These are phyloP conservation scores for Porodaedalea pini DNA, from an alignment of 1,284 basidiomycete species.

Conservation along the genomic window DNA sequence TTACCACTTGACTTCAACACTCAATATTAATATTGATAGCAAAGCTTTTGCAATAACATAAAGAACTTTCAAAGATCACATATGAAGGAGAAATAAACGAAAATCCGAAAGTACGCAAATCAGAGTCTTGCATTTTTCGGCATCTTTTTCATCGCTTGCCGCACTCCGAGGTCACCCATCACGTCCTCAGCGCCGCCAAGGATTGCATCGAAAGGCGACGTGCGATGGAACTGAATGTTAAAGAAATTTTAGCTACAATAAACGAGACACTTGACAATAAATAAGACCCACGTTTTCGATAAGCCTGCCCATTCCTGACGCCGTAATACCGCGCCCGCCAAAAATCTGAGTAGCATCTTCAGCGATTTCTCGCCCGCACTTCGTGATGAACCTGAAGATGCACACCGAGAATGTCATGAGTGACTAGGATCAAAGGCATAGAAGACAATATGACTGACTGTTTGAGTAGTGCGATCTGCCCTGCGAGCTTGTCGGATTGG, in stretches of 20 bases:
- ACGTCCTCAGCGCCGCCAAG: conserved; percentile 67
- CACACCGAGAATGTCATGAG: not conserved
- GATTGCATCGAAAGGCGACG: conserved; percentile 42
- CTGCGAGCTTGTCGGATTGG: conserved; percentile 73
- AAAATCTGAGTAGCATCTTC: conserved; percentile 66
- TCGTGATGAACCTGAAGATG: conserved; percentile 58
- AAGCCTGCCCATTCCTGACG: conserved; percentile 62
- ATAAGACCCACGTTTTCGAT: conserved; percentile 51
- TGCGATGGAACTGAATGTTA: conserved; percentile 36
- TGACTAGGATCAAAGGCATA: not conserved
- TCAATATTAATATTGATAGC: too few relatives aligned
- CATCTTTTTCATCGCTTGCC: conserved; percentile 68
- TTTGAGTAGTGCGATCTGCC: conserved; percentile 69
- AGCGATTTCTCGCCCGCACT: conserved; percentile 66
- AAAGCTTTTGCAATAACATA: too few relatives aligned
- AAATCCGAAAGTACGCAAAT: not conserved
- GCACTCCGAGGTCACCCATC: conserved; percentile 59
- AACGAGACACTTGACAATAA: conserved; percentile 1
- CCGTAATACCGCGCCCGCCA: conserved; percentile 58
- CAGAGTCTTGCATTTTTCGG: conserved; percentile 49
- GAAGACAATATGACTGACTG: conserved; percentile 42
- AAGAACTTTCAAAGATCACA: not conserved
- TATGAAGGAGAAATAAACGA: not conserved
- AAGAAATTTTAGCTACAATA: conserved; percentile 14
- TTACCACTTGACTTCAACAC: too few relatives aligned